Base-by-base conservation (phyloP, 805 yeast genomes). In the Kluyveromyces siamensis region DNA sequence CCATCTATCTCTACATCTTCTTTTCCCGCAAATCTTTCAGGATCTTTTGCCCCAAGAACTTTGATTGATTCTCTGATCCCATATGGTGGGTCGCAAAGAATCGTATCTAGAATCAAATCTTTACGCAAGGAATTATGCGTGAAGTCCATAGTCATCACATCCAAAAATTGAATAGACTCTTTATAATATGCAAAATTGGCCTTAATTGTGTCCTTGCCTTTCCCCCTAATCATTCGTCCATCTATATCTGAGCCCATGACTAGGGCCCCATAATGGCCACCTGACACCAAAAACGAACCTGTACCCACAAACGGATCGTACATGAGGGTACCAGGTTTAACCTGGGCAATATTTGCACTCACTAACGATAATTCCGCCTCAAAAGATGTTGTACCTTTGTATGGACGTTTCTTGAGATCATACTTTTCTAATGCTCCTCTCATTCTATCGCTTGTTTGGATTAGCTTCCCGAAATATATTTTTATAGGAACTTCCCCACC, bases 271-370 rank as follows among this genome's bases (percentile, higher is more conserved):
- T 79, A 88, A 53, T 83, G 78, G 0, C 90, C 87, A 11, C 89
- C 95, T 1, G 96, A 90, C 1, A 88, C 84, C 38, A 91, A 71
- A 60, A 93, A 93, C 18, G 96, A 87, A 0, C 99, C 99, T 0
- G 99, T 93, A 0, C 99, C 99, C 3, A 87, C 88, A 69, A 93
- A 93, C 21, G 99, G 99, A 66, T 93, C 99, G 61, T 87, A 91
- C 61, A 85, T 78, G 3, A 89, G 60, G 47, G 81, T 76, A 0
- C 83, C 84, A 0, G 75, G 72, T 37, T 65, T 72, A 13, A 84
- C 87, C 53, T 85, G 89, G 0, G 86, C 96, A 46, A 93, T 74
- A 59, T 91, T 93, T 59, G 96, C 86, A 30, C 95, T 84, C 14
- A 90, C 84, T 43, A 93, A 68, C 0, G 97, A 81, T 51, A 93